These are phyloP conservation scores for Onygenales sp. DNA, from an alignment of 2,329 filamentous ascomycete species.

Conservation along the genomic window DNA sequence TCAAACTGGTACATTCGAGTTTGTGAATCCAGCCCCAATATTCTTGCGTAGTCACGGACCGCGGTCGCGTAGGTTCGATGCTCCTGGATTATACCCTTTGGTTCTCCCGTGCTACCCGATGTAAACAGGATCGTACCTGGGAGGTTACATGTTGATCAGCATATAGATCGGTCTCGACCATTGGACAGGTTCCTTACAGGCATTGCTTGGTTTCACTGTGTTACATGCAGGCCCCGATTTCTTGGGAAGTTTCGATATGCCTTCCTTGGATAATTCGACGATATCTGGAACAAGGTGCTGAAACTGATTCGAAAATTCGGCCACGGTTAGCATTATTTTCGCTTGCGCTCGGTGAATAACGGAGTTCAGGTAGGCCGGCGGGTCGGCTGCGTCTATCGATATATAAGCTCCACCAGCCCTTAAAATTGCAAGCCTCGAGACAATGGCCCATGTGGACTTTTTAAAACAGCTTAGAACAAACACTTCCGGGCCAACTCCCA, in stretches of 20 bases:
- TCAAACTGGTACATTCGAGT: conserved; percentile 4
- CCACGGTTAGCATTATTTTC: conserved; percentile 1
- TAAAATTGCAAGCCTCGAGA: not conserved
- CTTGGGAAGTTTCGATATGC: conserved; percentile 1
- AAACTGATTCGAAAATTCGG: not conserved
- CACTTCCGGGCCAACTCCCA: conserved; percentile 1
- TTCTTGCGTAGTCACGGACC: not conserved
- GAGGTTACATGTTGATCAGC: conserved; percentile 1
- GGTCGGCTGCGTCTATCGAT: conserved; percentile 1
- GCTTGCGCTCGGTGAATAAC: not conserved
- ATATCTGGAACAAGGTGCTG: conserved; percentile 1
- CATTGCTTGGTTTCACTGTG: conserved; percentile 1
- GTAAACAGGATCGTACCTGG: conserved; percentile 2
- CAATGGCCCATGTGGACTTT: conserved; percentile 8
- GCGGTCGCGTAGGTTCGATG: conserved; percentile 2
- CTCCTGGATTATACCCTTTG: conserved; percentile 4
- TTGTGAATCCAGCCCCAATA: not conserved
- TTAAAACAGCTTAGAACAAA: conserved; percentile 7
- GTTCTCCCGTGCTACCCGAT: conserved; percentile 3
- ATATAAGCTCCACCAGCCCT: conserved; percentile 1
- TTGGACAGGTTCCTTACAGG: not conserved
- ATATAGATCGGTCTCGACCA: not conserved
- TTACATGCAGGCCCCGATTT: not conserved
- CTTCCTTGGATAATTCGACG: conserved; percentile 1
- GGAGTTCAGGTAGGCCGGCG: not conserved